Percentiles rank a stretch among this genome's conserved stretches.
Evolutionary conservation across 73 alveolate genomes (phyloP).

Genomic region (Breviolum minutum): DNA sequence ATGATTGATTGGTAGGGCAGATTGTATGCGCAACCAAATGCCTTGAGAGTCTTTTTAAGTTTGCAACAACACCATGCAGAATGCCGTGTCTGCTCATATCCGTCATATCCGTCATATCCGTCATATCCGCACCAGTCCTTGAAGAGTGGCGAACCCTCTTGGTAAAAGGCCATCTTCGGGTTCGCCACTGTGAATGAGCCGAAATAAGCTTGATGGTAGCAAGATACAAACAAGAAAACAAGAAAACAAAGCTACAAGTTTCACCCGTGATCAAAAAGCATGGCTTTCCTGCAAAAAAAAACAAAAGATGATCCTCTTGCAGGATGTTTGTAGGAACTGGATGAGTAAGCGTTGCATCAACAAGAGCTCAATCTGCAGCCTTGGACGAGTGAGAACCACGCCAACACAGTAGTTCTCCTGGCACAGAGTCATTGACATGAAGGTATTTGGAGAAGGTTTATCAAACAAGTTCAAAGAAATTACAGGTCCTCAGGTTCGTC

Average conservation of each 20-base stretch:
- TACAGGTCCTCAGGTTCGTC: constrained; percentile 62
- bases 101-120: too few species aligned
- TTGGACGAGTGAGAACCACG: constrained; percentile 94
- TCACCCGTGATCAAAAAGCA: too few species aligned
- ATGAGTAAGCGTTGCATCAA: too few species aligned
- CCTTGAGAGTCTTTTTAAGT: not conserved
- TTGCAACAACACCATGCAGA: not conserved
- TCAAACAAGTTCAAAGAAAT: not conserved
- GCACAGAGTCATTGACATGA: not conserved
- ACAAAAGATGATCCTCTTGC: too few species aligned
- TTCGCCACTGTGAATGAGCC: not conserved
- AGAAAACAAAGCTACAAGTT: too few species aligned
- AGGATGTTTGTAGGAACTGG: too few species aligned
- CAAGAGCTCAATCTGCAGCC: not conserved
- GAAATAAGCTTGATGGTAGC: not conserved
- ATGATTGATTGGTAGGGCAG: not conserved
- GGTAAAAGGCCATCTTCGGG: constrained; percentile 41
- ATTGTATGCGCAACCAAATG: not conserved
- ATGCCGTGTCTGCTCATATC: too few species aligned
- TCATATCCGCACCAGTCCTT: not conserved
- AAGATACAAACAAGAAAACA: too few species aligned
- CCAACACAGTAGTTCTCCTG: constrained; percentile 95
- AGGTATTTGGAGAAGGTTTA: not conserved
- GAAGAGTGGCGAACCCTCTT: constrained; percentile 74
- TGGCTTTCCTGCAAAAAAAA: too few species aligned